Evolutionary conservation across 495 filamentous ascomycete genomes (phyloP).

Genomic region (Penicillium bialowiezense): DNA sequence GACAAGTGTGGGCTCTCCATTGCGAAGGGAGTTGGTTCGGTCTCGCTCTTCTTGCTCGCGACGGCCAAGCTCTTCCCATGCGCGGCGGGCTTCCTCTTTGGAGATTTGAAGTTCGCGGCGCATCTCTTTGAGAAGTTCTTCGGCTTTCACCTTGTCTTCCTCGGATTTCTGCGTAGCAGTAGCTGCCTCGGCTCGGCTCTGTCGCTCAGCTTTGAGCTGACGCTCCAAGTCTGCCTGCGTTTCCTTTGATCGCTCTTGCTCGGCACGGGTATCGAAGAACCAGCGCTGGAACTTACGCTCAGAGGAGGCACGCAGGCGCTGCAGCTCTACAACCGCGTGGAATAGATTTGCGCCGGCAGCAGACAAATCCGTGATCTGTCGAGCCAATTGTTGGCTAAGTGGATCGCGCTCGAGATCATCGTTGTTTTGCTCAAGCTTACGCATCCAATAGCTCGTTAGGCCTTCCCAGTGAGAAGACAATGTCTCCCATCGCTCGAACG

Average conservation of each 20-base stretch:
- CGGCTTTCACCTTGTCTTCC: conserved; percentile 61
- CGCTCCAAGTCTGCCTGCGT: conserved; percentile 76
- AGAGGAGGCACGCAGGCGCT: conserved; percentile 90
- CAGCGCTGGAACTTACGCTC: conserved; percentile 98
- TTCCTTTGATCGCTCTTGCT: conserved; percentile 83
- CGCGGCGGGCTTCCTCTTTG: conserved; percentile 91
- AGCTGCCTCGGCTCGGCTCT: conserved; percentile 61
- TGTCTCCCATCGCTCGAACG: conserved; percentile 96
- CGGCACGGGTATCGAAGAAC: conserved; percentile 92
- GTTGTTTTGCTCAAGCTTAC: conserved; percentile 82
- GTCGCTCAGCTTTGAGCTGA: conserved; percentile 68
- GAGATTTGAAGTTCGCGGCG: conserved; percentile 88
- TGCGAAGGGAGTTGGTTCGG: conserved; percentile 75
- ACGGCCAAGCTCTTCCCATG: conserved; percentile 95
- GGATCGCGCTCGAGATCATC: conserved; percentile 80
- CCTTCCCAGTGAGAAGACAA: conserved; percentile 98
- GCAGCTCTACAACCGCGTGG: conserved; percentile 94
- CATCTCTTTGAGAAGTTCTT: conserved; percentile 80
- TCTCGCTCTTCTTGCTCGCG: conserved; percentile 96
- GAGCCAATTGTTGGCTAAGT: conserved; percentile 79
- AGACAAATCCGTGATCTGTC: conserved; percentile 92
- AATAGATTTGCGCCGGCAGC: conserved; percentile 96
- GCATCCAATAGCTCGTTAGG: conserved; percentile 95
- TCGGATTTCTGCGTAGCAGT: conserved; percentile 62
- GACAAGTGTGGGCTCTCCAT: conserved; percentile 84